These are phyloP conservation scores for Clathrospora elynae DNA, from an alignment of 2,329 filamentous ascomycete genomes.

Conservation along the genomic window DNA sequence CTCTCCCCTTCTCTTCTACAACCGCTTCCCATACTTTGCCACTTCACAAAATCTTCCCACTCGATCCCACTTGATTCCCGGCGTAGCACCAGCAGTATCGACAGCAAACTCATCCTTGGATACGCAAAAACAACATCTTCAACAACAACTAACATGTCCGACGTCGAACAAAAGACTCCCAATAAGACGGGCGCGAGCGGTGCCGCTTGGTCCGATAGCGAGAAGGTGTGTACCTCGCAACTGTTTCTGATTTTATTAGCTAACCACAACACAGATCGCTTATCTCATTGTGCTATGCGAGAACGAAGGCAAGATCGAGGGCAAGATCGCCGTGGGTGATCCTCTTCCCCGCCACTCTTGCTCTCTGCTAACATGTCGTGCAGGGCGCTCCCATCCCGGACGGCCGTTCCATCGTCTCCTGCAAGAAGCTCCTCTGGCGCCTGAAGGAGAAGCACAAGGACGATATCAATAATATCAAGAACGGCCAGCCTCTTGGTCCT, in stretches of 20 bases:
- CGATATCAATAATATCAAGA: constrained; percentile 31
- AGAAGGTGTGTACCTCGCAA: constrained; percentile 17
- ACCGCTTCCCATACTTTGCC: too few species aligned
- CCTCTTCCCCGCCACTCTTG: neutral
- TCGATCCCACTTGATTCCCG: too few species aligned
- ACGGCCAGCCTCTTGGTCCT: constrained; percentile 8
- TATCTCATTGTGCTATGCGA: constrained; percentile 30
- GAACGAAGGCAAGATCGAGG: constrained; percentile 23
- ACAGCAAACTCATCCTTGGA: too few species aligned
- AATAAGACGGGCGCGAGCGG: constrained; percentile 18
- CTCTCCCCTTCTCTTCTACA: too few species aligned
- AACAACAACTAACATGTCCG: constrained; percentile 9
- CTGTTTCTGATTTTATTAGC: neutral
- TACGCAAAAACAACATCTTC: neutral
- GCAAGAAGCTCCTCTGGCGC: constrained; percentile 30
- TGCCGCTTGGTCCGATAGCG: constrained; percentile 28
- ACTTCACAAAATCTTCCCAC: too few species aligned
- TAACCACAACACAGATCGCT: constrained; percentile 22
- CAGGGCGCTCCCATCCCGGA: constrained; percentile 31
- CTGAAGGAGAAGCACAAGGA: constrained; percentile 33
- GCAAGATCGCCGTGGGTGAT: constrained; percentile 20
- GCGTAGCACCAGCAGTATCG: too few species aligned
- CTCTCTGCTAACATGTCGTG: constrained; percentile 1
- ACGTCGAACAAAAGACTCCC: constrained; percentile 10
- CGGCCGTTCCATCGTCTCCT: constrained; percentile 32